phyloP scores from a whole-genome alignment of 805 yeast species.

The Pachysolen tannophilus region DNA sequence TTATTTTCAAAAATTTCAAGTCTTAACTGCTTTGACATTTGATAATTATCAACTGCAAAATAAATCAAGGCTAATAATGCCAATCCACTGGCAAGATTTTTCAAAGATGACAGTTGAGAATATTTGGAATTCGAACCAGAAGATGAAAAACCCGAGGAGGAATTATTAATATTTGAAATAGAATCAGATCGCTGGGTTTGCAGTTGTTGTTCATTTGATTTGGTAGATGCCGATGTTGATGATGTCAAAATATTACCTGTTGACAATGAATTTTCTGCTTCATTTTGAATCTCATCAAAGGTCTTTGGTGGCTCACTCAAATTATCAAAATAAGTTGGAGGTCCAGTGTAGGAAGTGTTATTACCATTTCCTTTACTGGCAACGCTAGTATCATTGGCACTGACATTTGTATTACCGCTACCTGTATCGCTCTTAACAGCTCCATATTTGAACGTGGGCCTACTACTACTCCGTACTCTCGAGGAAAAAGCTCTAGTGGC shows the following conservation, averaged over 20 bases:
- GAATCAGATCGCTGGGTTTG: too few relatives aligned
- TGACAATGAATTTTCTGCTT: background rate
- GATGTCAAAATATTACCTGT: too few relatives aligned
- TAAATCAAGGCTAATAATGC: conserved; percentile 1
- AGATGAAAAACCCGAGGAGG: background rate
- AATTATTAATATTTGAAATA: too few relatives aligned
- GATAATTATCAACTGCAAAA: conserved; percentile 3
- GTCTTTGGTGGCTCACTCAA: conserved; percentile 22
- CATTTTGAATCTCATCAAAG: conserved; percentile 14
- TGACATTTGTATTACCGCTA: too few relatives aligned
- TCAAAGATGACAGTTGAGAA: background rate
- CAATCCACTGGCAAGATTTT: background rate
- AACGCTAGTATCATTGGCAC: too few relatives aligned
- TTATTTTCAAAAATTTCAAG: background rate
- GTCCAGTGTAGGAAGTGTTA: too few relatives aligned
- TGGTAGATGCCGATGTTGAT: conserved; percentile 7
- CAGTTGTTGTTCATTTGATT: too few relatives aligned
- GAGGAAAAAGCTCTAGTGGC: too few relatives aligned
- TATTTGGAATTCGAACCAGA: background rate
- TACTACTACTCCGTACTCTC: too few relatives aligned
- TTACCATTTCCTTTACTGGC: too few relatives aligned
- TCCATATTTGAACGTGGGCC: too few relatives aligned
- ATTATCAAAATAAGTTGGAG: conserved; percentile 18
- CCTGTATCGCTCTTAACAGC: too few relatives aligned
- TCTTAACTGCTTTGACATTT: background rate